A percentile compares a stretch with the other conserved stretches of the same genome.
Evolutionary conservation across 2,329 filamentous ascomycete species (phyloP).

Genomic region (Botryosphaeria dothidea): DNA sequence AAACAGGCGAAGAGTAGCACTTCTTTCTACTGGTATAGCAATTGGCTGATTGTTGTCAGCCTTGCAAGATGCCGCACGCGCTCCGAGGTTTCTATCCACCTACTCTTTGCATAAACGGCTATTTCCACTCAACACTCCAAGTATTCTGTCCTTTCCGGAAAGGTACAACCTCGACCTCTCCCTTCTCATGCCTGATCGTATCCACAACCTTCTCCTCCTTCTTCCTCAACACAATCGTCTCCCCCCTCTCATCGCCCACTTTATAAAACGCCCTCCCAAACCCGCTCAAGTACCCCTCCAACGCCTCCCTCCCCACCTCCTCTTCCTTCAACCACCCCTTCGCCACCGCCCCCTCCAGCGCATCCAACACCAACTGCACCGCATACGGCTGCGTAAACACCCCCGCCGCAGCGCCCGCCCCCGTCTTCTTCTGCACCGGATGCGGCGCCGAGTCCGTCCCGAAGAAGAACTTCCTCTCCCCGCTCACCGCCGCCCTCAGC

Average conservation of each 20-base stretch:
- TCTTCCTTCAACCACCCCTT: slow-evolving; percentile 55
- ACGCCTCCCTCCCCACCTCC: slow-evolving; percentile 54
- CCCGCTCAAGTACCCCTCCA: slow-evolving; percentile 60
- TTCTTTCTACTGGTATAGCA: no score
- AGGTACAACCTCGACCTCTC: slow-evolving; percentile 62
- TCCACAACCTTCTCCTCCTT: slow-evolving; percentile 57
- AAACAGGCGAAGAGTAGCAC: no score
- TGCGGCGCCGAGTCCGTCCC: slow-evolving; percentile 75
- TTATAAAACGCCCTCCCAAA: slow-evolving; percentile 62
- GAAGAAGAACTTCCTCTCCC: slow-evolving; percentile 70
- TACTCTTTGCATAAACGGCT: no score
- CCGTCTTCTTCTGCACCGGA: slow-evolving; percentile 60
- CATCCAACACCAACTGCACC: slow-evolving; percentile 64
- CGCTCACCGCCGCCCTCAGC: slow-evolving; percentile 62
- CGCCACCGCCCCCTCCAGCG: slow-evolving; percentile 63
- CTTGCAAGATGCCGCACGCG: no score
- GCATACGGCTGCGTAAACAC: slow-evolving; percentile 79
- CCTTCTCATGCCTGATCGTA: slow-evolving; percentile 55
- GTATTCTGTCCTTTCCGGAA: slow-evolving; percentile 64
- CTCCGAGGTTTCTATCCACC: no score
- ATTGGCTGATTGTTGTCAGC: no score
- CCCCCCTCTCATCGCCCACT: slow-evolving; percentile 46
- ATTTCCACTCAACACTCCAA: slow-evolving; percentile 40
- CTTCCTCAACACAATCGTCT: slow-evolving; percentile 60
- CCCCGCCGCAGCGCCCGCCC: slow-evolving; percentile 62